Evolutionary conservation across 352 stramenopile genomes (phyloP).

Genomic region (Paralagenidium karlingii): DNA sequence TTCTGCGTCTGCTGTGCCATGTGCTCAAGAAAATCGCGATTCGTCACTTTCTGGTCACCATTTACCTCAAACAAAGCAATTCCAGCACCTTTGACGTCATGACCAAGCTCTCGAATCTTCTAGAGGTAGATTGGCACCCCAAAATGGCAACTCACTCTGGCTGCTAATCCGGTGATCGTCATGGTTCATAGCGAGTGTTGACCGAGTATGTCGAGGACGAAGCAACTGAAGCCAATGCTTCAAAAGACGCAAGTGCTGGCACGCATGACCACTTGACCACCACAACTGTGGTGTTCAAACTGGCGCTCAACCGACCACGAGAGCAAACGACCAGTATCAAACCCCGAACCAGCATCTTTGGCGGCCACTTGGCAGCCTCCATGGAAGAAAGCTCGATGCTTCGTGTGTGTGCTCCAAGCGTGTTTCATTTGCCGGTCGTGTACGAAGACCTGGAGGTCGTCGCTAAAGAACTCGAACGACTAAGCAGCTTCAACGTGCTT

Average conservation of each 20-base stretch:
- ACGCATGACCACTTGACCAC: too few relatives aligned
- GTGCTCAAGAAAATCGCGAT: conserved; percentile 49
- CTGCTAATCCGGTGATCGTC: too few relatives aligned
- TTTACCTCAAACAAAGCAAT: conserved; percentile 50
- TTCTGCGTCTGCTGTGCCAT: conserved; percentile 49
- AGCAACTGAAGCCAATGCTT: conserved; percentile 8
- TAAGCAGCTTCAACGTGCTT: conserved; percentile 15
- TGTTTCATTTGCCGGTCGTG: conserved; percentile 63
- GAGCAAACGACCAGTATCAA: too few relatives aligned
- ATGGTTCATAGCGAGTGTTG: conserved; percentile 44
- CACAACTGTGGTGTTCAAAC: conserved; percentile 30
- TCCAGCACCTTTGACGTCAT: conserved; percentile 58
- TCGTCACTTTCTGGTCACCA: conserved; percentile 46
- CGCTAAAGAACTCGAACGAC: conserved; percentile 30
- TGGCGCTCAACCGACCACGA: conserved; percentile 42
- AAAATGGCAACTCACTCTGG: too few relatives aligned
- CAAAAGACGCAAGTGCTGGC: conserved; percentile 5
- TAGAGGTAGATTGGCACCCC: conserved; percentile 32
- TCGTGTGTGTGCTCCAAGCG: conserved; percentile 51
- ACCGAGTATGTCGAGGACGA: conserved; percentile 50
- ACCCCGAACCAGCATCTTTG: too few relatives aligned
- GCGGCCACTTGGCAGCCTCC: too few relatives aligned
- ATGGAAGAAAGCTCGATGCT: too few relatives aligned
- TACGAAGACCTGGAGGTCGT: conserved; percentile 60
- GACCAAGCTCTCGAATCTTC: conserved; percentile 40